These are phyloP conservation scores for Coniochaeta sp. DNA, from an alignment of 2,329 filamentous ascomycete species.

Conservation along the genomic window DNA sequence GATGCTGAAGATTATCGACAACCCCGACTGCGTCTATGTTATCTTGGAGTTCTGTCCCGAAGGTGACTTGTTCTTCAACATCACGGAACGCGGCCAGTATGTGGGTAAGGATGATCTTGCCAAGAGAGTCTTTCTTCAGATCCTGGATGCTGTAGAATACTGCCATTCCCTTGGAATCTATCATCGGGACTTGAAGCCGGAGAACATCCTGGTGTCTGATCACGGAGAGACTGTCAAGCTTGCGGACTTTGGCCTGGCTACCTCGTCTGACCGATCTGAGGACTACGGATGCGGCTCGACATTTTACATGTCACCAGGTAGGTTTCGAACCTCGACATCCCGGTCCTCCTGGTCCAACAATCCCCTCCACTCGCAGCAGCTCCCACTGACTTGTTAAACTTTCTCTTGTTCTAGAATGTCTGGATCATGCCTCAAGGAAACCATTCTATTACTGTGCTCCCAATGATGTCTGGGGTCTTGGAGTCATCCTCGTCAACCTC, in stretches of 20 bases:
- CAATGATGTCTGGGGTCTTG: conserved; percentile 98
- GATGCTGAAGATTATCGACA: conserved; percentile 88
- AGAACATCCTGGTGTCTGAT: conserved; percentile 93
- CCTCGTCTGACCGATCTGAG: conserved; percentile 71
- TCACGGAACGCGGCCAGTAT: conserved; percentile 90
- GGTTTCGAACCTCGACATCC: conserved; percentile 23
- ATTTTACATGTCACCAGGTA: conserved; percentile 99
- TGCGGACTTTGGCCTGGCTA: conserved; percentile 95
- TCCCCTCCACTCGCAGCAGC: conserved; percentile 7
- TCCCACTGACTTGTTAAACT: conserved; percentile 17
- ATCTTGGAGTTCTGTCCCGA: conserved; percentile 96
- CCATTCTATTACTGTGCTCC: conserved; percentile 83
- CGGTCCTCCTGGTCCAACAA: conserved; percentile 8
- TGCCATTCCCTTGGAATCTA: conserved; percentile 93
- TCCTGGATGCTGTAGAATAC: conserved; percentile 91
- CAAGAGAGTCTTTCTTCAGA: conserved; percentile 85
- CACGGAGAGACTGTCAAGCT: conserved; percentile 86
- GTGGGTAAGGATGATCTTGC: conserved; percentile 85
- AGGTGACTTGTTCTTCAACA: conserved; percentile 94
- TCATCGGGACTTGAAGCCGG: conserved; percentile 94
- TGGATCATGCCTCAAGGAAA: conserved; percentile 66
- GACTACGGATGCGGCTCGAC: conserved; percentile 98
- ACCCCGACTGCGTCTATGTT: conserved; percentile 87
- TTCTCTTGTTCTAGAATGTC: conserved; percentile 63
- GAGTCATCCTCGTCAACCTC: conserved; percentile 94